Evolutionary conservation across 306 rosid genomes (phyloP).

Genomic region (Rosa persica): DNA sequence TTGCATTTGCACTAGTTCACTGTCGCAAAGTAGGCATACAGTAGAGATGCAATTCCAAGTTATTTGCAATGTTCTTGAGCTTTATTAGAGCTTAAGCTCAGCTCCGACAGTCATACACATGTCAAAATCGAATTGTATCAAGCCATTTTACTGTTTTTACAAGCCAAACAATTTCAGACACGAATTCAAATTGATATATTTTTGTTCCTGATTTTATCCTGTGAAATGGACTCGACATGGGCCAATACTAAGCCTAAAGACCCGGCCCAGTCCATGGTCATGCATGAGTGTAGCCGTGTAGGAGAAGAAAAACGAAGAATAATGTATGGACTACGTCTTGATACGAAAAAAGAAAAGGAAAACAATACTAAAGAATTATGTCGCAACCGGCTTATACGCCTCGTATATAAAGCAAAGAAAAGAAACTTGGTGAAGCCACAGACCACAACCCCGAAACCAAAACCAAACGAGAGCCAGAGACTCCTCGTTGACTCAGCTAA

Average conservation of each 20-base stretch:
- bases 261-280: neutral
- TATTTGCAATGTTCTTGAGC: too few species aligned
- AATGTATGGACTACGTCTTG: neutral
- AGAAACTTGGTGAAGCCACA: neutral
- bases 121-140: too few species aligned
- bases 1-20: too few species aligned
- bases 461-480: neutral
- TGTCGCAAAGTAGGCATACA: too few species aligned
- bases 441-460: neutral
- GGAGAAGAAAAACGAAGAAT: neutral
- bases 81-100: too few species aligned
- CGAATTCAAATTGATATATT: too few species aligned
- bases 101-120: too few species aligned
- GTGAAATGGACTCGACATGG: too few species aligned
- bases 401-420: neutral
- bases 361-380: neutral
- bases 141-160: too few species aligned
- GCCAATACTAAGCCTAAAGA: neutral
- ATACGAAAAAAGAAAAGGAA: neutral
- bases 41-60: too few species aligned
- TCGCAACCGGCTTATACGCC: neutral
- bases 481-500: neutral
- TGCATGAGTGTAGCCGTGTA: neutral
- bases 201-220: too few species aligned
- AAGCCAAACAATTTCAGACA: too few species aligned